Evolutionary conservation across 208 protist genomes (phyloP).

Genomic region (Spongospora subterranea): DNA sequence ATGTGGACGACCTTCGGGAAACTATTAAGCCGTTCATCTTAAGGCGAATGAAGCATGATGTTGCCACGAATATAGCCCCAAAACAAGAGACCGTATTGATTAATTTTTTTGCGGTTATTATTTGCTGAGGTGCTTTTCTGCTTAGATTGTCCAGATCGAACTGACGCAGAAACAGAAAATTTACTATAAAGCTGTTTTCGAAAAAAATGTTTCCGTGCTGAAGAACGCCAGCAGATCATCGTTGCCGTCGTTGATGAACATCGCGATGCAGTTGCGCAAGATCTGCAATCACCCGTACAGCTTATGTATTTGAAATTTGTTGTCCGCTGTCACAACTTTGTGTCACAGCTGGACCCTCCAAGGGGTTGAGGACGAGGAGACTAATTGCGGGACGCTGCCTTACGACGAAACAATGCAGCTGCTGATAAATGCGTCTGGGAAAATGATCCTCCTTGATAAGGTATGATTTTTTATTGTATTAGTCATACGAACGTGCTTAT

Average conservation of each 20-base stretch:
- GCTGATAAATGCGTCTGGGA: too few species aligned
- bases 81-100: slow-evolving; percentile 74
- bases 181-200: slow-evolving; percentile 80
- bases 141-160: slow-evolving; percentile 77
- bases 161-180: slow-evolving; percentile 76
- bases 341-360: too few species aligned
- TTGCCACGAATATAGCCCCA: slow-evolving; percentile 70
- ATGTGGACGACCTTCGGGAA: slow-evolving; percentile 64
- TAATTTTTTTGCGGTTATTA: too few species aligned
- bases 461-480: too few species aligned
- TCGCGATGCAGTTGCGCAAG: slow-evolving; percentile 84
- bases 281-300: slow-evolving; percentile 87
- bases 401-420: too few species aligned
- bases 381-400: too few species aligned
- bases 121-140: too few species aligned
- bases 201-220: slow-evolving; percentile 78
- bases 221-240: too few species aligned
- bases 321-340: too few species aligned
- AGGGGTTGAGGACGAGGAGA: too few species aligned
- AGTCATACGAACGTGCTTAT: too few species aligned
- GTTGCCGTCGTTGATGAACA: slow-evolving; percentile 58
- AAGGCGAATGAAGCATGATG: slow-evolving; percentile 91
- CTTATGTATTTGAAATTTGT: too few species aligned
- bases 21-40: slow-evolving; percentile 75
- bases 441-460: slow-evolving; percentile 88